A percentile compares a stretch with the other conserved stretches of the same genome.
Conservation (phyloP, 2,329 filamentous ascomycete species). For the Apiospora kogelbergensis region DNA sequence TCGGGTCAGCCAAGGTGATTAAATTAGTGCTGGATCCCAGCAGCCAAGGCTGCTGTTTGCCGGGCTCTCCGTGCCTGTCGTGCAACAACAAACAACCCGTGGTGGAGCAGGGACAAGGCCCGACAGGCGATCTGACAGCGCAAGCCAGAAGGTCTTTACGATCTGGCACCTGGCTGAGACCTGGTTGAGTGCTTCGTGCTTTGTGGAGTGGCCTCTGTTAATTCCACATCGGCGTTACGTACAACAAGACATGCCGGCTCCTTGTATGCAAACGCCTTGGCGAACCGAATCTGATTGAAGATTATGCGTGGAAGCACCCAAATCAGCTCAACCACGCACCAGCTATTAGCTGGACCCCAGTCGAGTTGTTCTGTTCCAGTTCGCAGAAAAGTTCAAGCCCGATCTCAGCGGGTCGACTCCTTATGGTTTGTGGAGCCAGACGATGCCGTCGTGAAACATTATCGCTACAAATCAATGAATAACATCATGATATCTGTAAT, state of each 20-base stretch:
- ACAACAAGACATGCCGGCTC: background rate
- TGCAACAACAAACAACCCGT: background rate
- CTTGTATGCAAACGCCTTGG: background rate
- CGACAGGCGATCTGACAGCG: background rate
- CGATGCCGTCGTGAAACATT: background rate
- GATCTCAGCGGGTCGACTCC: background rate
- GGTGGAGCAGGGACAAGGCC: background rate
- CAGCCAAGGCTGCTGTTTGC: background rate
- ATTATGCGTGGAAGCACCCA: background rate
- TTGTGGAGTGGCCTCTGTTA: background rate
- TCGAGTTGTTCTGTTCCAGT: background rate
- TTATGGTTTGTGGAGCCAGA: background rate
- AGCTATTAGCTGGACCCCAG: background rate
- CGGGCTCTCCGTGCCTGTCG: background rate
- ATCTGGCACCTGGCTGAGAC: too few species aligned
- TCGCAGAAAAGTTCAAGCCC: background rate
- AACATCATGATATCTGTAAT: background rate
- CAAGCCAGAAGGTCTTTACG: background rate
- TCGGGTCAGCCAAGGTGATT: background rate
- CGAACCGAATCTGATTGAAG: background rate
- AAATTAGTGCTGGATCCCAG: background rate
- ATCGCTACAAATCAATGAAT: background rate
- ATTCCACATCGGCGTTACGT: constrained; percentile 2
- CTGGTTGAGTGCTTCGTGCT: background rate
- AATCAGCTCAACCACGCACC: background rate